Evolutionary conservation across 1,139 yeast species (phyloP), one percentile per base, ranked within the genome.

Genomic region (Protomyces gravidus): DNA sequence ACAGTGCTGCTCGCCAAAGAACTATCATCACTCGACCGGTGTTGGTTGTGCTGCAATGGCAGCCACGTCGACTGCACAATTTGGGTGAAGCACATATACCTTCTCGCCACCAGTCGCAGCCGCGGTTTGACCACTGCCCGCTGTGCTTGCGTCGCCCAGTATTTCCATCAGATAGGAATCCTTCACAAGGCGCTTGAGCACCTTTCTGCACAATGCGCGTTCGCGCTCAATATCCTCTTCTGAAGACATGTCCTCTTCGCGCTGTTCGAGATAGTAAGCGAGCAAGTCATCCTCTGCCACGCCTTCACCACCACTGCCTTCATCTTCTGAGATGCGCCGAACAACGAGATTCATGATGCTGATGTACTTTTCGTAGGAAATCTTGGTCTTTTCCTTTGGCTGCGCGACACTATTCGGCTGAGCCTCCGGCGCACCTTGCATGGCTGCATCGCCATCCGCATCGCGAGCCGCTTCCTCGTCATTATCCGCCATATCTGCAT

Each of bases 151-250:
- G 33, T 49, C 50, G 45, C 89, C 89, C 32, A 82, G 81, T 52
- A 94, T 84, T 67, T 83, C 84, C 89, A 92, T 83, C 68, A 92
- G 78, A 47, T 92, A 83, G 68, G 87, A 82, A 69, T 92, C 97
- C 70, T 86, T 86, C 26, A 86, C 95, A 68, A 94, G 79, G 67
- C 94, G 79, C 71, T 83, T 85, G 69, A 92, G 75, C 15, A 94
- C 96, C 71, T 89, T 92, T 66, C 78, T 80, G 1, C 89, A 89
- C 60, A 88, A 76, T 53, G 79, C 80, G 64, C 86, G 77, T 70
- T 90, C 97, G 17, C 74, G 75, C 74, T 84, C 81, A 68, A 84
- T 85, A 56, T 86, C 89, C 51, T 79, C 82, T 67, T 85, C 96
- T 2, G 86, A 78, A 30, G 80, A 77, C 49, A 92, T 76, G 60